Evolutionary conservation across 148 eudicot species (phyloP).

Genomic region (Amaranthus cruentus): DNA sequence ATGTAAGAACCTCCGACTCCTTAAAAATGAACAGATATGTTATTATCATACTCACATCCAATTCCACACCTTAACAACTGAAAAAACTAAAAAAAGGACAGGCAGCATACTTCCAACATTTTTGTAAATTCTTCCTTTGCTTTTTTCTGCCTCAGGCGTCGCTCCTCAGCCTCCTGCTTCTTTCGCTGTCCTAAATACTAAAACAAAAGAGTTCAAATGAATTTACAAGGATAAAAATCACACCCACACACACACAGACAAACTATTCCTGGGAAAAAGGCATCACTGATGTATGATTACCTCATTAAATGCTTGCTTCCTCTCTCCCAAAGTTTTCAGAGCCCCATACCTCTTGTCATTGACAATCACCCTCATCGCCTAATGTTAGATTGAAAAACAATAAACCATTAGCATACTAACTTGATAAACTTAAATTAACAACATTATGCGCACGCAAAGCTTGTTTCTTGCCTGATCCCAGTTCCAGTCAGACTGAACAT

Average conservation of each 20-base stretch:
- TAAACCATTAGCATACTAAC: slow-evolving; percentile 5
- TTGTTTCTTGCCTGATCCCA: slow-evolving; percentile 85
- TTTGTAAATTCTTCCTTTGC: slow-evolving; percentile 86
- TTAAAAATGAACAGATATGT: slow-evolving; percentile 16
- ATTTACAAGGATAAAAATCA: no score
- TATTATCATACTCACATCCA: background rate
- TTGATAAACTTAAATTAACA: background rate
- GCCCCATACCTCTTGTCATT: slow-evolving; percentile 95
- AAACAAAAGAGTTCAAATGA: slow-evolving; percentile 2
- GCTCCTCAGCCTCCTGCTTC: slow-evolving; percentile 93
- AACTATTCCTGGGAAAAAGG: no score
- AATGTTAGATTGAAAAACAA: slow-evolving; percentile 21
- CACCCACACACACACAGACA: no score
- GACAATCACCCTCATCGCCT: slow-evolving; percentile 95
- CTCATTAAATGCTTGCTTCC: slow-evolving; percentile 97
- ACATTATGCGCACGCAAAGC: background rate
- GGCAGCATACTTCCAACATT: slow-evolving; percentile 85
- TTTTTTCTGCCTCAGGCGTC: slow-evolving; percentile 81
- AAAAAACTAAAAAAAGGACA: background rate
- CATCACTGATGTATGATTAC: slow-evolving; percentile 30
- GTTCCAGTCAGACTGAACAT: slow-evolving; percentile 91
- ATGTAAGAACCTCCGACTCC: slow-evolving; percentile 89
- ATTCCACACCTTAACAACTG: background rate
- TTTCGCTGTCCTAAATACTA: slow-evolving; percentile 94
- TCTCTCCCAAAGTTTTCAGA: slow-evolving; percentile 85